Base-by-base conservation (phyloP, 75 land plant genomes). In the Larix kaempferi region DNA sequence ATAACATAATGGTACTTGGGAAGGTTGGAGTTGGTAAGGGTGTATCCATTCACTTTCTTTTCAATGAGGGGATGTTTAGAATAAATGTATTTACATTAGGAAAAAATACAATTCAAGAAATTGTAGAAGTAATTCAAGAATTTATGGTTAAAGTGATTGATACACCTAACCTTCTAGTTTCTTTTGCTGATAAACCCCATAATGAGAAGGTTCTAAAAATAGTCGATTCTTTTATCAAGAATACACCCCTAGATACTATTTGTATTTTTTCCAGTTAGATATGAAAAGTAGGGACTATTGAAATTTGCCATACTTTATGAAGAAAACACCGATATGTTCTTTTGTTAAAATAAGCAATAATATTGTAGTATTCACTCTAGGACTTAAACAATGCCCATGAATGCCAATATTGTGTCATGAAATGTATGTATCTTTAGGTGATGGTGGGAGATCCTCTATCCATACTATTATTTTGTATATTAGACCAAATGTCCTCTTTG, bases 1-100 rank as follows among this genome's bases (percentile, higher is more conserved):
- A n/a, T n/a, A n/a, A n/a, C n/a, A n/a, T n/a, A n/a, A n/a, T n/a
- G n/a, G n/a, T n/a, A n/a, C n/a, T n/a, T n/a, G n/a, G n/a, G 61
- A 96, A 94, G 78, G 62, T 86, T 57, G 99, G 99, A 12, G 99
- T 96, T 65, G 99, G 99, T 11, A 96, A 96, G 85, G 92, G 97
- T 84, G 98, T 94, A 27, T 92, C 93, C 26, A 92, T 96, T 57
- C 94, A 96, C 77, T 94, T 98, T 5, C 82, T 96, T 52, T 92
- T 96, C 79, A 91, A 90, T 29, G 89, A 94, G 59, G 84, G 82
- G 49, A 89, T 84, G 79, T 44, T 89, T 56, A 56, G 10, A 11
- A 92, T 92, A 8, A 82, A 88, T 88, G 91, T 98, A 11, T 96
- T 90, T 80, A 79, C 76, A 35, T 85, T 88, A 35, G 81, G 88